These are phyloP conservation scores for Ophiostoma fasciatum DNA, from an alignment of 2,329 filamentous ascomycete genomes.

Conservation along the genomic window DNA sequence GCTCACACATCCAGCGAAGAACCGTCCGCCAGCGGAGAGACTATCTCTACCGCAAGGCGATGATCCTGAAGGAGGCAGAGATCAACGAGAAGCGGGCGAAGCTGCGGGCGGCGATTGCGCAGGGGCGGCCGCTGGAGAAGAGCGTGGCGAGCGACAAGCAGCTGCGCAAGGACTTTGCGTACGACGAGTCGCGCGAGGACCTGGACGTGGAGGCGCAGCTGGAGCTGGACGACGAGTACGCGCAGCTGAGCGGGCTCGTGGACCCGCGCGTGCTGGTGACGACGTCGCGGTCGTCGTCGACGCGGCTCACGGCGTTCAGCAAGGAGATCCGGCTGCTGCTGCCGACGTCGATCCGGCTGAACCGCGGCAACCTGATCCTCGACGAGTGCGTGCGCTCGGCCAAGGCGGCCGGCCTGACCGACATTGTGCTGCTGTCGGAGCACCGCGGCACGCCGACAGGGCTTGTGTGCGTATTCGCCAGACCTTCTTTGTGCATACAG, in stretches of 20 bases:
- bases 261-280: constrained; percentile 71
- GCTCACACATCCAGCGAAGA: constrained; percentile 33
- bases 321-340: constrained; percentile 67
- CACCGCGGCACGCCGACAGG: constrained; percentile 87
- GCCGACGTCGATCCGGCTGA: constrained; percentile 75
- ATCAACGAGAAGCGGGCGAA: constrained; percentile 84
- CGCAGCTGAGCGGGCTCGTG: constrained; percentile 75
- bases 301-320: constrained; percentile 72
- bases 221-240: constrained; percentile 79
- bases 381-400: constrained; percentile 74
- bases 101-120: constrained; percentile 71
- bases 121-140: constrained; percentile 72
- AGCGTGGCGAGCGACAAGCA: constrained; percentile 74
- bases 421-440: constrained; percentile 80
- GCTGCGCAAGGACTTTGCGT: constrained; percentile 78
- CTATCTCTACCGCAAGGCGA: constrained; percentile 80
- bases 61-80: constrained; percentile 79
- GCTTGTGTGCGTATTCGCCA: constrained; percentile 24
- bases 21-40: constrained; percentile 68
- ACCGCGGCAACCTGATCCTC: constrained; percentile 80
- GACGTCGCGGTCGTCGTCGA: constrained; percentile 77
- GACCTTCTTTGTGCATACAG: neutral
- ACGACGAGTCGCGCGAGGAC: constrained; percentile 70
- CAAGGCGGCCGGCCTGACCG: constrained; percentile 63
- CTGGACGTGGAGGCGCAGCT: constrained; percentile 51